A percentile compares a stretch with the other conserved stretches of the same genome.
Conservation (phyloP, 495 filamentous ascomycete species). For the Venustampulla echinocandica region DNA sequence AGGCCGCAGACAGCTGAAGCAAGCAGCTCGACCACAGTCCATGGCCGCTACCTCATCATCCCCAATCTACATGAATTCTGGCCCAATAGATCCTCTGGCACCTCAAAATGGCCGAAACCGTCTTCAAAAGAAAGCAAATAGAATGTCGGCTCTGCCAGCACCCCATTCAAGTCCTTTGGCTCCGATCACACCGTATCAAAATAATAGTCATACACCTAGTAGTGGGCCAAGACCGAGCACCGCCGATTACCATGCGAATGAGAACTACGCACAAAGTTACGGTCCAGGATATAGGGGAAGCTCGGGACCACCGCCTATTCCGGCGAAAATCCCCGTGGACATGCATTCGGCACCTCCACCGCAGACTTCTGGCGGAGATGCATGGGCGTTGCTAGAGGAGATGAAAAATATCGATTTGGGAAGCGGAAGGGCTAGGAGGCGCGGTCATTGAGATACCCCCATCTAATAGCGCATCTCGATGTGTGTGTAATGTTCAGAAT, state of each 20-base stretch:
- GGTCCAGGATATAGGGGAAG: constrained; percentile 23
- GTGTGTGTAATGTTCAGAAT: not conserved
- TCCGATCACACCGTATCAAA: constrained; percentile 34
- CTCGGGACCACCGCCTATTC: constrained; percentile 50
- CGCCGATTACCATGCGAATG: constrained; percentile 20
- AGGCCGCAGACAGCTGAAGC: constrained; percentile 17
- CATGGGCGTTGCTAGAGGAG: constrained; percentile 65
- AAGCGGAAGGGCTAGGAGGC: constrained; percentile 28
- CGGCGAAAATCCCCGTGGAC: constrained; percentile 62
- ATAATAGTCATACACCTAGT: constrained; percentile 26
- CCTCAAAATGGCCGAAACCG: constrained; percentile 40
- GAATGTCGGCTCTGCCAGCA: constrained; percentile 31
- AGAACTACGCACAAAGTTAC: constrained; percentile 31
- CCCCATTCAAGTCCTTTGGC: constrained; percentile 33
- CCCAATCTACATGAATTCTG: constrained; percentile 14
- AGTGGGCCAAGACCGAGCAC: constrained; percentile 16
- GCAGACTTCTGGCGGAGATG: constrained; percentile 34
- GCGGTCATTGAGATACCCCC: constrained; percentile 15
- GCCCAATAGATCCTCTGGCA: constrained; percentile 24
- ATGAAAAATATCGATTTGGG: constrained; percentile 80
- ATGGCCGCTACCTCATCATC: constrained; percentile 15
- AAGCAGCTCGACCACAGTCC: constrained; percentile 25
- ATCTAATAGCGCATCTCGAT: not conserved
- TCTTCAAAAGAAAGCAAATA: constrained; percentile 51
- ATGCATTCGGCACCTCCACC: not conserved